These are phyloP conservation scores for Cytospora piceicola DNA, from an alignment of 2,329 filamentous ascomycete species.

Conservation along the genomic window DNA sequence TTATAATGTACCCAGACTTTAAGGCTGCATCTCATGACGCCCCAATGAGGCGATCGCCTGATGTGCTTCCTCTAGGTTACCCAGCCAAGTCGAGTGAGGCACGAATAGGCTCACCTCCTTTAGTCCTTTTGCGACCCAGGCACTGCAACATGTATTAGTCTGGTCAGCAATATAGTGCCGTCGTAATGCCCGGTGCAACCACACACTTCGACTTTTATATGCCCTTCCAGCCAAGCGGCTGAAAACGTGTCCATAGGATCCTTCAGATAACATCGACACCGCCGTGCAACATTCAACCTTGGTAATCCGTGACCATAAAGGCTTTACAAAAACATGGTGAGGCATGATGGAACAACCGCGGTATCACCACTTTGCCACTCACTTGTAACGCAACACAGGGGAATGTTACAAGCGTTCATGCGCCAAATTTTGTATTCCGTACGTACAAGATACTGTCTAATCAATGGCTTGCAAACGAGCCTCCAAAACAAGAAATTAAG, in stretches of 20 bases:
- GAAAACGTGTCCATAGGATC: neutral
- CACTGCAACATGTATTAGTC: neutral
- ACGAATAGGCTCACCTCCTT: neutral
- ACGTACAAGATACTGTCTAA: neutral
- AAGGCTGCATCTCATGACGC: conserved; percentile 20
- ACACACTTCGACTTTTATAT: neutral
- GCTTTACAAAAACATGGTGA: neutral
- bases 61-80: neutral
- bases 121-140: neutral
- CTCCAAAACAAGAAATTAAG: neutral
- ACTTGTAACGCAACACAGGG: neutral
- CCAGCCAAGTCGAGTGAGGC: neutral
- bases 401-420: neutral
- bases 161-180: neutral
- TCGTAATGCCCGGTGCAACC: neutral
- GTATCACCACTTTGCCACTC: neutral
- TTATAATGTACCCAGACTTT: neutral
- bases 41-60: conserved; percentile 9
- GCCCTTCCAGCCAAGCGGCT: neutral
- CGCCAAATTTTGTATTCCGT: neutral
- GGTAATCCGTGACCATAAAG: neutral
- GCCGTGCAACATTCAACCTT: neutral
- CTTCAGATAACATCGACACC: neutral
- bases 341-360: neutral
- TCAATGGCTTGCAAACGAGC: neutral